Evolutionary conservation across 345 rosid species (phyloP).

Genomic region (Salix caprea): DNA sequence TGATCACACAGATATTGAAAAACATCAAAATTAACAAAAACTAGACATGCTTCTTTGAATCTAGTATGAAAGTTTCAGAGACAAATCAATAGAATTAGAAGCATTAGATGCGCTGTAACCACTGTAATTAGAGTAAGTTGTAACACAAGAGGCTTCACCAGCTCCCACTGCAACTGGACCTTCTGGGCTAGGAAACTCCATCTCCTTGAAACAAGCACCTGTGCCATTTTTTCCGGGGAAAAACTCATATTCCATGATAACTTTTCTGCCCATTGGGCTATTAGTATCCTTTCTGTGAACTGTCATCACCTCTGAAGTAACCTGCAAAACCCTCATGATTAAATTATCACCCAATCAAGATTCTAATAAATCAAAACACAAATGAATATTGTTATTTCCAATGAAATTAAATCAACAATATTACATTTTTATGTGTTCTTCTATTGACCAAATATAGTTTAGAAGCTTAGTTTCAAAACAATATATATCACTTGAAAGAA

Average conservation of each 20-base stretch:
- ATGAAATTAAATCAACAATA: no score
- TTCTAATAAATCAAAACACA: background rate
- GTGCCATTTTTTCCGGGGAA: slow-evolving; percentile 45
- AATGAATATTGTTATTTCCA: no score
- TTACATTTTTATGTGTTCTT: no score
- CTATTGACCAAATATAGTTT: background rate
- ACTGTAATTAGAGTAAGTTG: slow-evolving; percentile 16
- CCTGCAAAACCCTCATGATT: slow-evolving; percentile 18
- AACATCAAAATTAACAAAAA: slow-evolving; percentile 8
- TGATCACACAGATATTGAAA: slow-evolving; percentile 6
- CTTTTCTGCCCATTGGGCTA: slow-evolving; percentile 21
- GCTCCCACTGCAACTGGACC: slow-evolving; percentile 29
- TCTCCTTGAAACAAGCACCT: slow-evolving; percentile 34
- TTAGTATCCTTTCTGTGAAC: slow-evolving; percentile 30
- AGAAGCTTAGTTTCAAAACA: background rate
- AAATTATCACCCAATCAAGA: background rate
- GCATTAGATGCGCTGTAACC: slow-evolving; percentile 13
- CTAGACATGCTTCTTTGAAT: slow-evolving; percentile 11
- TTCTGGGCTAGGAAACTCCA: slow-evolving; percentile 28
- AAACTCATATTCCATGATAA: slow-evolving; percentile 60
- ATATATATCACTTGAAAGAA: background rate
- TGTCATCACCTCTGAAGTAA: slow-evolving; percentile 23
- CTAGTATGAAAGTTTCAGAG: slow-evolving; percentile 70
- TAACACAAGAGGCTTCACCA: slow-evolving; percentile 32
- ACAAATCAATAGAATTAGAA: slow-evolving; percentile 68